Conservation (phyloP, 2,329 filamentous ascomycete genomes). For the Trichoderma sp. region DNA sequence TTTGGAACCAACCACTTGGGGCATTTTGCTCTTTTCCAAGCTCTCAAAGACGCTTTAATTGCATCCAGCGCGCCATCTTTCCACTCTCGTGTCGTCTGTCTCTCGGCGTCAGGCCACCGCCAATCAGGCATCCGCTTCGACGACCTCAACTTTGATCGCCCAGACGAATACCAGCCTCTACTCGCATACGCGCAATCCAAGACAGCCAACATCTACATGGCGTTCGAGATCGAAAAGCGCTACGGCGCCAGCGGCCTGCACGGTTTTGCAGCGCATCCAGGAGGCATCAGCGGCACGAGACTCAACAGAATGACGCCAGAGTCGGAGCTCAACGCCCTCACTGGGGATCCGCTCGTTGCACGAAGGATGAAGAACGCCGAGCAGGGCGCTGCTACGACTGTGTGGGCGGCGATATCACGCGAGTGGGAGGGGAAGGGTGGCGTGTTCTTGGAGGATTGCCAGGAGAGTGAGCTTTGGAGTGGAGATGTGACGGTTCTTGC, state of each 20-base stretch:
- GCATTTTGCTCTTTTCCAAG: conserved; percentile 50
- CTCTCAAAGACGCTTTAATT: conserved; percentile 43
- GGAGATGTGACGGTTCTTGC: conserved; percentile 1
- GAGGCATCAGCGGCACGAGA: conserved; percentile 17
- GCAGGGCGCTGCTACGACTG: conserved; percentile 12
- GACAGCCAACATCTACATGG: conserved; percentile 55
- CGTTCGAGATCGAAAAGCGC: conserved; percentile 53
- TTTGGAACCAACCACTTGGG: conserved; percentile 56
- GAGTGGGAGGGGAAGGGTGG: not conserved
- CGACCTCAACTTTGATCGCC: conserved; percentile 32
- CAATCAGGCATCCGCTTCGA: conserved; percentile 28
- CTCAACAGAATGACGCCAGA: conserved; percentile 18
- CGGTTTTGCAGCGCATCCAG: conserved; percentile 5
- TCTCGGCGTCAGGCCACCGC: conserved; percentile 51
- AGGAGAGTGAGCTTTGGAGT: conserved; percentile 16
- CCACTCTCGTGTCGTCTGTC: conserved; percentile 50
- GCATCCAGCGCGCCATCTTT: conserved; percentile 38
- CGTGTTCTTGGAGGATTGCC: conserved; percentile 11
- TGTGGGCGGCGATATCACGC: conserved; percentile 6
- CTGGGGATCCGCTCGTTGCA: not conserved
- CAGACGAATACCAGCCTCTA: conserved; percentile 35
- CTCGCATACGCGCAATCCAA: conserved; percentile 54
- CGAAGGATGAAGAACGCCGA: conserved; percentile 18
- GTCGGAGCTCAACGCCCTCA: not conserved
- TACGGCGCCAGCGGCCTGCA: conserved; percentile 50